Evolutionary conservation across 2,329 filamentous ascomycete genomes (phyloP).

Genomic region (Verticillium longisporum): DNA sequence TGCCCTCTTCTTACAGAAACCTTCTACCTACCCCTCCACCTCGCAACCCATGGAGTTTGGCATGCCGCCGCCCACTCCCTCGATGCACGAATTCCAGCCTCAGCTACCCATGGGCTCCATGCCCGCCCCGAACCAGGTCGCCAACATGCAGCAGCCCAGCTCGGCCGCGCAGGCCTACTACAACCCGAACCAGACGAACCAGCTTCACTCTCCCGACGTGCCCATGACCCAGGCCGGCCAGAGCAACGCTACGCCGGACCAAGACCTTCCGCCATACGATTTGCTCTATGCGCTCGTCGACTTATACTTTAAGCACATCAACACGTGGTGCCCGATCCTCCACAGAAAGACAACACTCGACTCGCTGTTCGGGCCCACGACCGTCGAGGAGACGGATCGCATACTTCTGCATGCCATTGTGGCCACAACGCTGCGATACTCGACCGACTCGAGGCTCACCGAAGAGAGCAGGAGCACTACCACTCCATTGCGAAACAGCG

Average conservation of each 20-base stretch:
- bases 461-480: constrained; percentile 68
- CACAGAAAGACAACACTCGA: constrained; percentile 78
- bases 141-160: constrained; percentile 22
- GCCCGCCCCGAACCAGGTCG: constrained; percentile 21
- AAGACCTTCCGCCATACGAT: constrained; percentile 69
- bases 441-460: constrained; percentile 66
- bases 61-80: constrained; percentile 37
- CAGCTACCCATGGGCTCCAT: constrained; percentile 35
- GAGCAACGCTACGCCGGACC: constrained; percentile 44
- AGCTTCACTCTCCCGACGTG: constrained; percentile 51
- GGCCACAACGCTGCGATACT: constrained; percentile 80
- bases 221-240: constrained; percentile 41
- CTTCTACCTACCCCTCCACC: constrained; percentile 38
- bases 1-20: constrained; percentile 55
- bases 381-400: constrained; percentile 72
- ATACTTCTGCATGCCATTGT: constrained; percentile 85
- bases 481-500: constrained; percentile 78
- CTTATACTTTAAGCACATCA: constrained; percentile 73
- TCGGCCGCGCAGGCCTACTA: constrained; percentile 44
- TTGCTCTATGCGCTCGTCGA: constrained; percentile 67
- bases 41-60: constrained; percentile 44
- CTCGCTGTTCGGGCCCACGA: constrained; percentile 69
- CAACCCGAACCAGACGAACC: constrained; percentile 31
- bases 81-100: constrained; percentile 42
- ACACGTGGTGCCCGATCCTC: constrained; percentile 85